Percentiles rank a stretch among this genome's conserved stretches.
phyloP scores from a whole-genome alignment of 2,329 filamentous ascomycete species.

The Leptographium galeiforme region DNA sequence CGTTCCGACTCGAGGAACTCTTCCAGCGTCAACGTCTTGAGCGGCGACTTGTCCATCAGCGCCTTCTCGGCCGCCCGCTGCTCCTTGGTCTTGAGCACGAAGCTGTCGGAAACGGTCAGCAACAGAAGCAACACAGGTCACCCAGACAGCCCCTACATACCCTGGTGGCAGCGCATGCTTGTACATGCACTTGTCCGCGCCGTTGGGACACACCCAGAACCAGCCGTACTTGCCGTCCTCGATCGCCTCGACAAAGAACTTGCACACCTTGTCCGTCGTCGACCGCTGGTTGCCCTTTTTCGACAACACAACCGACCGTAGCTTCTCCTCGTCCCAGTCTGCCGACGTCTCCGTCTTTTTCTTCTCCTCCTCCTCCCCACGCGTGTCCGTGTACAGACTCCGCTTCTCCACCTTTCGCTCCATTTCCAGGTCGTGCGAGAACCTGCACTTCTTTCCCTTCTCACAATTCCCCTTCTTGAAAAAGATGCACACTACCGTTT shows the following conservation, averaged over 20 bases:
- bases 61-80: conserved; percentile 93
- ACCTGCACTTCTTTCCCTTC: conserved; percentile 97
- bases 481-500: conserved; percentile 92
- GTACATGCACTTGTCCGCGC: conserved; percentile 97
- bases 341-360: conserved; percentile 90
- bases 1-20: conserved; percentile 95
- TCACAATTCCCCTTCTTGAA: conserved; percentile 96
- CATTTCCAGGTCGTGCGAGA: conserved; percentile 78
- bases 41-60: conserved; percentile 83
- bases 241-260: conserved; percentile 92
- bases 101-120: conserved; percentile 37
- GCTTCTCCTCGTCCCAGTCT: conserved; percentile 95
- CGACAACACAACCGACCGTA: conserved; percentile 77
- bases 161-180: conserved; percentile 89
- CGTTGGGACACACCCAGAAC: conserved; percentile 98
- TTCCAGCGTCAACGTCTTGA: conserved; percentile 89
- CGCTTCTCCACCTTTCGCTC: conserved; percentile 90
- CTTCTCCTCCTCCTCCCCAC: conserved; percentile 58
- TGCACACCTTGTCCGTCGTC: conserved; percentile 97
- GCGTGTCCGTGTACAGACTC: conserved; percentile 75
- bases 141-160: conserved; percentile 35
- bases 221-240: conserved; percentile 98
- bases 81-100: conserved; percentile 95
- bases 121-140: neutral
- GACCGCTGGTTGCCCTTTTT: conserved; percentile 97